Base-by-base conservation (phyloP, 148 eudicot species). In the Rhododendron henanense region DNA sequence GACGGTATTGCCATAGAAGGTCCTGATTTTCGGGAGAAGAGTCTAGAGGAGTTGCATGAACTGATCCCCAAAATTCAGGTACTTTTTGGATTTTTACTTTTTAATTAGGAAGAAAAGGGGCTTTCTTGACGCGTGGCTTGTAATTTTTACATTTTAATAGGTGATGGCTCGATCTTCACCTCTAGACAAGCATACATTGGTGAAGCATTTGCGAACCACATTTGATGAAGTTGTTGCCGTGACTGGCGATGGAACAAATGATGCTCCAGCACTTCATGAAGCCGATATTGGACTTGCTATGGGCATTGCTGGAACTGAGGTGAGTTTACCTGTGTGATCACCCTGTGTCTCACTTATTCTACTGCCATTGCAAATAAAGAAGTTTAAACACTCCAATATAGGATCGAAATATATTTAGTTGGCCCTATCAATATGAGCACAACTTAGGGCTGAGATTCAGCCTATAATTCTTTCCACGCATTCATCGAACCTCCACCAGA, bases 231-330 rank as follows among this genome's bases (percentile, higher is more conserved):
- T 96, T 28, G 99, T 97, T 88, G 99, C 99, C 69, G 99, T 97
- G 67, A 97, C 99, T 41, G 99, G 99, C 51, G 99, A 97, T 91
- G 99, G 99, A 81, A 97, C 99, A 33, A 97, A 97, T 87, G 99
- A 95, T 83, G 99, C 99, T 59, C 99, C 99, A 33, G 99, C 99
- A 63, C 98, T 97, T 59, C 99, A 97, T 89, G 99, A 97, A 90
- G 99, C 99, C 51, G 99, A 97, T 88, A 97, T 97, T 87, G 99
- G 99, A 87, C 95, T 97, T 87, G 99, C 99, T 41, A 97, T 97
- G 99, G 99, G 99, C 69, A 97, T 97, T 86, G 98, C 99, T 90
- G 99, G 99, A 87, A 97, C 99, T 83, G 99, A 97, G 98, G 99
- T 93, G 85, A 76, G 88, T 79, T 35, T 63, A 59, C 35, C 50